Evolutionary conservation across 345 rosid genomes (phyloP).

Genomic region (Pelargonium nanum): DNA sequence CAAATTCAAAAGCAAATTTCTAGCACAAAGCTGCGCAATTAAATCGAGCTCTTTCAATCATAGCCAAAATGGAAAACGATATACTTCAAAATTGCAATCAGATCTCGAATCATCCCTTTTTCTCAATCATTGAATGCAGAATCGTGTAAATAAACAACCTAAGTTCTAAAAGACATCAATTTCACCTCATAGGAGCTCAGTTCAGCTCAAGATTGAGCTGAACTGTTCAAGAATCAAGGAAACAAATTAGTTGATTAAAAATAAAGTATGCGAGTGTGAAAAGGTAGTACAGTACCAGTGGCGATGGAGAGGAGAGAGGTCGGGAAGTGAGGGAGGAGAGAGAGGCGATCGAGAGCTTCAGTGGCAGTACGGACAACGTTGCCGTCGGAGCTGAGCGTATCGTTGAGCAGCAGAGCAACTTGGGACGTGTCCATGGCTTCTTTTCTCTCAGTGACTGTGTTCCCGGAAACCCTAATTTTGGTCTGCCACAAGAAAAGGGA

Average conservation of each 20-base stretch:
- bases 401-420: slow-evolving; percentile 44
- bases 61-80: no score
- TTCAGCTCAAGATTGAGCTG: not conserved
- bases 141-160: not conserved
- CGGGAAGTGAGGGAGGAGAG: slow-evolving; percentile 55
- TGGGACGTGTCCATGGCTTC: slow-evolving; percentile 28
- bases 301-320: slow-evolving; percentile 61
- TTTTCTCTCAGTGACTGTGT: not conserved
- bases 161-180: not conserved
- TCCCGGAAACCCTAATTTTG: slow-evolving; percentile 19
- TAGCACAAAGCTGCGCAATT: no score
- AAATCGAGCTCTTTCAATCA: no score
- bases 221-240: not conserved
- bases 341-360: slow-evolving; percentile 56
- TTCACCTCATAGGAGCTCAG: not conserved
- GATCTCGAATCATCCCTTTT: not conserved
- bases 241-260: not conserved
- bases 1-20: no score
- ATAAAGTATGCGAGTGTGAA: not conserved
- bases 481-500: not conserved
- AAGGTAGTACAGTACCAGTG: slow-evolving; percentile 32
- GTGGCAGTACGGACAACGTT: slow-evolving; percentile 35
- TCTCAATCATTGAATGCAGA: not conserved
- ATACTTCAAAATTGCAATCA: not conserved
- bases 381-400: slow-evolving; percentile 54